Evolutionary conservation across 2,329 filamentous ascomycete genomes (phyloP).

Genomic region (Aspergillus sojae): DNA sequence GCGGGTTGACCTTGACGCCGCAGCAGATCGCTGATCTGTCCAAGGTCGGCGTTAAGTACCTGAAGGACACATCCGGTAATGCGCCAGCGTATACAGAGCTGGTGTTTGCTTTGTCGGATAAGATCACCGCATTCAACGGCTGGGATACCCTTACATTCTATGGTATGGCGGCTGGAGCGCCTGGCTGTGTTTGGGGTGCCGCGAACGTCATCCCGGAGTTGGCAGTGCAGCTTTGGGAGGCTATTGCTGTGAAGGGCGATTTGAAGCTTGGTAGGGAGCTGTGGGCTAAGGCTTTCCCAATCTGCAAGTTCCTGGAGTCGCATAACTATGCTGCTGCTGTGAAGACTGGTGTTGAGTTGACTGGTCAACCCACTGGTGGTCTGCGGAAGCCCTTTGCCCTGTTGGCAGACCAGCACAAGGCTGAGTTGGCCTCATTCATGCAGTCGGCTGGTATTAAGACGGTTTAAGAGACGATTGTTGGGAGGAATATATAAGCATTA

Average conservation of each 20-base stretch:
- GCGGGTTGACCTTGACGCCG: conserved; percentile 47
- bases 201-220: conserved; percentile 56
- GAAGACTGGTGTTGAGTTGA: conserved; percentile 55
- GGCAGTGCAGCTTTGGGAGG: conserved; percentile 52
- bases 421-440: conserved; percentile 42
- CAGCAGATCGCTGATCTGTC: conserved; percentile 48
- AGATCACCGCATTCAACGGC: conserved; percentile 55
- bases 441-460: conserved; percentile 44
- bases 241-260: conserved; percentile 48
- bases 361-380: conserved; percentile 51
- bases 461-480: conserved; percentile 16
- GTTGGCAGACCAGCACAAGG: conserved; percentile 33
- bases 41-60: conserved; percentile 52
- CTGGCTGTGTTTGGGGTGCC: conserved; percentile 55
- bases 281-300: conserved; percentile 54
- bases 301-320: conserved; percentile 55
- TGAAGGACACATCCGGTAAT: conserved; percentile 58
- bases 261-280: conserved; percentile 48
- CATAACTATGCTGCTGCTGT: conserved; percentile 52
- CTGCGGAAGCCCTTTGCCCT: conserved; percentile 54
- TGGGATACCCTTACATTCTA: conserved; percentile 60
- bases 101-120: conserved; percentile 45
- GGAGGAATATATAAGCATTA: background rate
- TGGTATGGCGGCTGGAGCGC: conserved; percentile 53
- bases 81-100: conserved; percentile 54